Conservation (phyloP, 768 basidiomycete species). For the Russula ochroleuca region DNA sequence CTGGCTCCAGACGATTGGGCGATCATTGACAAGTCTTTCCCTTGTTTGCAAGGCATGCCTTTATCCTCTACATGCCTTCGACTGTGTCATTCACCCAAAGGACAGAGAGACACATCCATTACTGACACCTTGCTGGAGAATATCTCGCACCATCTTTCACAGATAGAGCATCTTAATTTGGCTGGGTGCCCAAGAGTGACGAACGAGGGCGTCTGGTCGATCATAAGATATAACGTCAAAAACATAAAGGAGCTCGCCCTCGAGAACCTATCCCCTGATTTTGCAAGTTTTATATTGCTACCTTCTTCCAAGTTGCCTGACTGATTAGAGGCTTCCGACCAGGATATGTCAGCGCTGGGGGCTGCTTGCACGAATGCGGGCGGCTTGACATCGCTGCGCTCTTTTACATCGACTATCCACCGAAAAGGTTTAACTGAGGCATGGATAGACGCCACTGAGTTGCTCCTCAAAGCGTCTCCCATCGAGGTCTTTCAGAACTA, state of each 20-base stretch:
- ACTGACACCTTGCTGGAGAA: conserved; percentile 52
- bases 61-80: background rate
- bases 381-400: conserved; percentile 44
- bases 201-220: conserved; percentile 50
- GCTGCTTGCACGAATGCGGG: conserved; percentile 35
- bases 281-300: conserved; percentile 43
- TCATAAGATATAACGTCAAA: conserved; percentile 43
- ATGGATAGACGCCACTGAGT: conserved; percentile 45
- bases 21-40: conserved; percentile 52
- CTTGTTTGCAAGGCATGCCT: conserved; percentile 62
- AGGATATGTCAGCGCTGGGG: conserved; percentile 55
- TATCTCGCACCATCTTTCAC: conserved; percentile 46
- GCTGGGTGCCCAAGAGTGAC: conserved; percentile 69
- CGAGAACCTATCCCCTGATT: conserved; percentile 56
- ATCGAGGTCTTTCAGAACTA: conserved; percentile 63
- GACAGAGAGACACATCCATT: conserved; percentile 53
- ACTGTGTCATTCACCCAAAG: background rate
- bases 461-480: conserved; percentile 46
- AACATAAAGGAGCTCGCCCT: conserved; percentile 55
- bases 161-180: conserved; percentile 55
- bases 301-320: conserved; percentile 1
- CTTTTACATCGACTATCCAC: conserved; percentile 55
- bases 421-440: conserved; percentile 27
- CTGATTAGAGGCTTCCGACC: background rate
- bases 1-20: conserved; percentile 48